phyloP scores from a whole-genome alignment of 176 grass and related monocot genomes.

The Carex myosuroides region DNA sequence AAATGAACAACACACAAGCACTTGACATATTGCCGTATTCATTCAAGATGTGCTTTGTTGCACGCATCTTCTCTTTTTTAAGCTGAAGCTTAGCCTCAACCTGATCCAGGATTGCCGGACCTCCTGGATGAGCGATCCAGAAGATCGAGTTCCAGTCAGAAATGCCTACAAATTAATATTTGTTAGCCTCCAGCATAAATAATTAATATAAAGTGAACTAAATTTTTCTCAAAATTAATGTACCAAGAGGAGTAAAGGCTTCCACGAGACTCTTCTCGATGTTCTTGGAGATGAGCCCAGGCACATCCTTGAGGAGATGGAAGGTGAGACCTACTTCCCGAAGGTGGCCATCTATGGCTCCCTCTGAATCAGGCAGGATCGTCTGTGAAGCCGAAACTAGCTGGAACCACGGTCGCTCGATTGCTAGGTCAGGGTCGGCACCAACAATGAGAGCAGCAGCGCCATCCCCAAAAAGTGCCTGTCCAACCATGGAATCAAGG shows the following conservation, averaged over 20 bases:
- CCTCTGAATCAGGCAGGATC: constrained; percentile 13
- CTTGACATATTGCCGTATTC: constrained; percentile 25
- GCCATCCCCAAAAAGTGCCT: constrained; percentile 21
- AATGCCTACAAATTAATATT: background rate
- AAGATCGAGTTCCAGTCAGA: constrained; percentile 20
- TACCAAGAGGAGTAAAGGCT: constrained; percentile 25
- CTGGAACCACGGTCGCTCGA: constrained; percentile 6
- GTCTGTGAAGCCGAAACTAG: constrained; percentile 18
- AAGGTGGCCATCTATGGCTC: constrained; percentile 22
- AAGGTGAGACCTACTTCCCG: constrained; percentile 20
- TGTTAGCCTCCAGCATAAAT: background rate
- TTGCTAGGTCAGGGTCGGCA: background rate
- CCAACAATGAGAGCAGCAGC: constrained; percentile 22
- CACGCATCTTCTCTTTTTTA: constrained; percentile 16
- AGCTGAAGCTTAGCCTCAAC: constrained; percentile 12
- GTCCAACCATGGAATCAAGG: constrained; percentile 23
- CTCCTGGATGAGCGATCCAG: constrained; percentile 18
- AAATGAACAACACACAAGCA: constrained; percentile 20
- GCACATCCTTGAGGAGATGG: constrained; percentile 23
- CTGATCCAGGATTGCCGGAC: constrained; percentile 18
- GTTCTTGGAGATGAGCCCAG: constrained; percentile 18
- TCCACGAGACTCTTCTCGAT: constrained; percentile 18
- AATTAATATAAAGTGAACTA: background rate
- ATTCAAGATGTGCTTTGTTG: constrained; percentile 1
- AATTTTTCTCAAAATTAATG: background rate